Evolutionary conservation across 495 filamentous ascomycete genomes (phyloP), one percentile per base, ranked within the genome.

Genomic region (Annulohypoxylon maeteangense): DNA sequence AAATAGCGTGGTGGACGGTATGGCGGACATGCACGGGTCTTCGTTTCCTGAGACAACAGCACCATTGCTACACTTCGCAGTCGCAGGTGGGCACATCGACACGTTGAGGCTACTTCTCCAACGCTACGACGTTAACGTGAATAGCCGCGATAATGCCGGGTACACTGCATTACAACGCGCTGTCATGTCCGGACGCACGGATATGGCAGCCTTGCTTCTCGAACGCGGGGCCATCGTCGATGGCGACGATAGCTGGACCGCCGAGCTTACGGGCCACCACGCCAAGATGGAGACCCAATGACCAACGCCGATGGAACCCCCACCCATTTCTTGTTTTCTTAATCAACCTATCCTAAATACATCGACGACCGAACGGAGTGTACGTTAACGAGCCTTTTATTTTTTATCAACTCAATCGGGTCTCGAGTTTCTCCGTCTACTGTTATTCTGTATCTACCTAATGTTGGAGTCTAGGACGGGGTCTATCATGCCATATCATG

Each of bases 111-210:
- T 78, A 7, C 56, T 78, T n/a, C 65, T 78, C 5, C 73, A 65
- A 58, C 75, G 74, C 42, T 72, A 70, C 55, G 73, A 78, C 32
- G 68, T 75, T 31, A 70, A 78, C 51, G 32, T 78, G 18, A 74
- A 78, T 48, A 65, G 73, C 11, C 74, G 69, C 11, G 74, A 78
- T 51, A 72, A 42, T 42, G 55, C 74, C 4, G 75, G 75, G 31
- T 78, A 78, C 51, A 76, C 75, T n/a, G 70, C 75, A 20, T 60
- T 78, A 0, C 75, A 78, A 62, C 67, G 75, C 16, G 75, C 75
- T 8, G 74, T 78, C 29, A 76, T 74, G 75, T 55, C 67, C 27
- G 75, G 75, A 10, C 70, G 75, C 27, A 74, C 75, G n/a, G 75
- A 78, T 27, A 76, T 78, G 75, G 75, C 75, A 18, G 73, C 75